phyloP scores from a whole-genome alignment of 2,329 filamentous ascomycete genomes.

The Penicillium sp. region DNA sequence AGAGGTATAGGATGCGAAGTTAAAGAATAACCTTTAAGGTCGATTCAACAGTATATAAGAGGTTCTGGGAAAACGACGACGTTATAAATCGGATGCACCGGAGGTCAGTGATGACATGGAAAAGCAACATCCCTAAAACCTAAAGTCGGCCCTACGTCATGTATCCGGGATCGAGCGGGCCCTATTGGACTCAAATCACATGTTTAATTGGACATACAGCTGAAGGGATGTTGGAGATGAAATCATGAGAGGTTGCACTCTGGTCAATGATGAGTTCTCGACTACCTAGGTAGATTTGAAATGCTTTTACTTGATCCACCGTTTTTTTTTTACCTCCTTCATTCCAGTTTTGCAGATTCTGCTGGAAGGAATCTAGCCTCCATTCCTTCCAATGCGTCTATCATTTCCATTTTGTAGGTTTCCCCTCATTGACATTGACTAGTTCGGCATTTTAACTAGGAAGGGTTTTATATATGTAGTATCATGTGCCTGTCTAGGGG shows the following conservation, averaged over 20 bases:
- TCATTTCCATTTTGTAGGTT: neutral
- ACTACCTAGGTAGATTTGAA: constrained; percentile 1
- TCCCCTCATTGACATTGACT: neutral
- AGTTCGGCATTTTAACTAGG: neutral
- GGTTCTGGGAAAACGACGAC: constrained; percentile 4
- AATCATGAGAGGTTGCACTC: constrained; percentile 9
- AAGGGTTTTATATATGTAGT: neutral
- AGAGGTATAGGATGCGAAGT: neutral
- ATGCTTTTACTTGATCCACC: neutral
- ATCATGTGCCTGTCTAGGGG: too few relatives aligned
- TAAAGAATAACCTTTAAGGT: neutral
- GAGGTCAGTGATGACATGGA: constrained; percentile 30
- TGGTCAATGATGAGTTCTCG: constrained; percentile 14
- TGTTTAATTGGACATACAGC: neutral
- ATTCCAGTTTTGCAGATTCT: neutral
- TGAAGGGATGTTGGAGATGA: neutral
- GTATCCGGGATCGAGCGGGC: constrained; percentile 21
- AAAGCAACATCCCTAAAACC: constrained; percentile 18
- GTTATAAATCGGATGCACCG: constrained; percentile 32
- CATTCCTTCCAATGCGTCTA: neutral
- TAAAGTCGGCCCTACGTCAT: constrained; percentile 33
- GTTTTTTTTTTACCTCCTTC: neutral
- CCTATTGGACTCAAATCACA: neutral
- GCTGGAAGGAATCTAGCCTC: neutral
- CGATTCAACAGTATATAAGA: neutral